Conservation (phyloP, 305 asterid species). For the Rubia tinctorum region DNA sequence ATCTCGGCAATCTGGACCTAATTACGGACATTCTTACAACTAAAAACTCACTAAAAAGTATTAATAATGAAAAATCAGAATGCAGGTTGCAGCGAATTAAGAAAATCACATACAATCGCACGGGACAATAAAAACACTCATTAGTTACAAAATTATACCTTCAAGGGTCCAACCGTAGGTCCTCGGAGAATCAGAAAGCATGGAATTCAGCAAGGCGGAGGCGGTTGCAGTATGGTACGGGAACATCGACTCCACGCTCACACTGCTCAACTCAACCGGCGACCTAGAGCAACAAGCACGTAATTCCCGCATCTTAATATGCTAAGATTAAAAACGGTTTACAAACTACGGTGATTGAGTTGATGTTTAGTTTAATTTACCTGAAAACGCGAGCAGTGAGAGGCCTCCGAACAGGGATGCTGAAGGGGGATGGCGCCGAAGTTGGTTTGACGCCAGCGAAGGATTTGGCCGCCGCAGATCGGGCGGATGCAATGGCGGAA, state of each 20-base stretch:
- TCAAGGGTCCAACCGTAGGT: conserved; percentile 78
- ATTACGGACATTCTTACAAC: background rate
- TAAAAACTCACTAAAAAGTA: background rate
- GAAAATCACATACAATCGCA: background rate
- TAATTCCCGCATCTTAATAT: background rate
- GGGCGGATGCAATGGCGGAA: conserved; percentile 49
- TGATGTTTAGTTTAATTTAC: conserved; percentile 27
- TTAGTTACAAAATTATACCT: conserved; percentile 38
- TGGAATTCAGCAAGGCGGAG: conserved; percentile 79
- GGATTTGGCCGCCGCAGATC: conserved; percentile 46
- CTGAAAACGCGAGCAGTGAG: conserved; percentile 76
- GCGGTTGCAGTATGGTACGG: conserved; percentile 96
- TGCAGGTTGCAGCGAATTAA: background rate
- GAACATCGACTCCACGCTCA: conserved; percentile 61
- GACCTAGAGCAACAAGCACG: conserved; percentile 40
- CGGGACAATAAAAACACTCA: background rate
- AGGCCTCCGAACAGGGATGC: conserved; percentile 62
- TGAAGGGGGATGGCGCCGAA: conserved; percentile 53
- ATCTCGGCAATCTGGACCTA: background rate
- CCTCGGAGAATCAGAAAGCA: conserved; percentile 88
- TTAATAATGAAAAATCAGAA: background rate
- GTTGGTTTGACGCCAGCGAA: conserved; percentile 49
- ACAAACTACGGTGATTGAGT: background rate
- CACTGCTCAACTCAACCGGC: conserved; percentile 79
- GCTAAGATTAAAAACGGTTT: background rate